Base-by-base conservation (phyloP, 352 stramenopile genomes). In the Globisporangium apiculatum region DNA sequence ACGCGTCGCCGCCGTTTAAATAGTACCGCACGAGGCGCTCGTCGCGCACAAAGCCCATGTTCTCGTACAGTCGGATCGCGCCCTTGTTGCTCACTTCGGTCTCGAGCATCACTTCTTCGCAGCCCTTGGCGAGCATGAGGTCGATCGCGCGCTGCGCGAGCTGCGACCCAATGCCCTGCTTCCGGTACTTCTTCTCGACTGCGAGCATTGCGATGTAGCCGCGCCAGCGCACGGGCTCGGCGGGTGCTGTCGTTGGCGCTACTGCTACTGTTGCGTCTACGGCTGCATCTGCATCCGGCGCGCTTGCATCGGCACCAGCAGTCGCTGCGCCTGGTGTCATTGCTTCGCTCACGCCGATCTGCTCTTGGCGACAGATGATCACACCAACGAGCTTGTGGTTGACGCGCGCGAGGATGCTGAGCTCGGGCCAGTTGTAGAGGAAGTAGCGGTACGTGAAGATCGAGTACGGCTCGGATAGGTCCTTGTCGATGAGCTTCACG, bases 401-500 rank as follows among this genome's bases (percentile, higher is more conserved):
- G 57, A 91, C 69, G 12, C 81, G 79, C 49, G 85, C 92, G 46
- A 97, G 67, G 47, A 98, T 76, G 55, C 90, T 97, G 49, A 98
- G 74, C 52, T 96, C 73, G 15, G 94, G 94, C 92, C 92, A 98
- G 66, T 95, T 97, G 71, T 93, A 94, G 51, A 98, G 75, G 66
- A 98, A 98, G 68, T 98, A 98, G n/a, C 94, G 84, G 72, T 98
- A 98, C 53, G 94, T 98, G 74, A 97, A 98, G 60, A 98, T 91
- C 35, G 88, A 97, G 74, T 98, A 98, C 9, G 94, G 94, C 71
- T 98, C 94, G 3, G 84, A 97, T 38, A 98, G 76, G 59, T 98
- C 94, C 70, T 96, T 95, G 67, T 97, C 88, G 55, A 98, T 96
- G 51, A 98, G 83, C 60, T 85, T 86, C 65, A 97, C 93, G 15